Evolutionary conservation across 2,329 filamentous ascomycete genomes (phyloP), one percentile per base, ranked within the genome.

Genomic region (Aureobasidium sp.): DNA sequence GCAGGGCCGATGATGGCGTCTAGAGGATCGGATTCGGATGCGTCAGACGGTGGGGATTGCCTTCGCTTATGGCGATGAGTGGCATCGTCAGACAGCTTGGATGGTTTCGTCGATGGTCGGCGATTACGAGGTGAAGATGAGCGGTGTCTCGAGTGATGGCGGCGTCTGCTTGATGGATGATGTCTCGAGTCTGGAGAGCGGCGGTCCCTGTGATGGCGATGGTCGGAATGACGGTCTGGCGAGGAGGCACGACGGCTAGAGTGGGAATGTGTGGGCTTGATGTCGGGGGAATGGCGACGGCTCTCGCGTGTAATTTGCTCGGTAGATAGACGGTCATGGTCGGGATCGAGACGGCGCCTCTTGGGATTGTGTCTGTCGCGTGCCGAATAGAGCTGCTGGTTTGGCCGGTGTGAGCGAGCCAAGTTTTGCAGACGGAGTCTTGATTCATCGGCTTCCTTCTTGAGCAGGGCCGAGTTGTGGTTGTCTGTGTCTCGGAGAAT

Each of bases 401-500:
- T 55, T 48, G 58, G 47, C 57, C 11, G 70, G 65, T 17, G 70
- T 22, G 52, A 61, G 55, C 66, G 66, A 15, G 70, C 70, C 47
- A 92, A 75, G 61, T 81, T 79, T 66, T 83, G 82, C 61, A 96
- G 81, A 22, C 90, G 85, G 4, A 85, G 85, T 64, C 82, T 82
- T 0, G 91, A 86, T 67, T 97, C 92, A 52, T 88, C 85, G 29
- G 87, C 86, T 73, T 97, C 93, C 70, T 87, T 95, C 0, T 89
- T 90, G 20, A 91, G 84, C 34, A 97, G 79, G 0, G 90, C 89
- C 27, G 89, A 86, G 81, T 99, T 99, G 76, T 99, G 93, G 60
- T 76, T 88, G 68, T 95, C 89, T 9, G 91, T 95, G 67, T 94
- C 89, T 65, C 87, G 88, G 65, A 99, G 90, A 62, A 97, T 89